These are phyloP conservation scores for Peltaster fructicola DNA, from an alignment of 2,329 filamentous ascomycete species.

Conservation along the genomic window DNA sequence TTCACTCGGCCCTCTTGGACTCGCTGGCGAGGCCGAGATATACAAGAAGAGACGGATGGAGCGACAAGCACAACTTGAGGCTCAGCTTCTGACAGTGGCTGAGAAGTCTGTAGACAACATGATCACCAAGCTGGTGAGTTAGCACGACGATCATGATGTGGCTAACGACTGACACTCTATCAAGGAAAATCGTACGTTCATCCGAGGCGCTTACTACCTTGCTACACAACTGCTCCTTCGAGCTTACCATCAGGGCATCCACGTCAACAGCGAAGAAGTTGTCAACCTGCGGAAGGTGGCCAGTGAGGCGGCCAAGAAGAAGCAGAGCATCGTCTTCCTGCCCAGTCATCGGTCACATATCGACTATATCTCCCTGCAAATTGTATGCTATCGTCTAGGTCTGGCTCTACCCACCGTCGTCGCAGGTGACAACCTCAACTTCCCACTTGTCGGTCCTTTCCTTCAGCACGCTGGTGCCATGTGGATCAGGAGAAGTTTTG, in stretches of 20 bases:
- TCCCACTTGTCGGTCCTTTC: slow-evolving; percentile 76
- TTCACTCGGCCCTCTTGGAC: slow-evolving; percentile 34
- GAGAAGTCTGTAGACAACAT: slow-evolving; percentile 81
- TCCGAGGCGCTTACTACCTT: slow-evolving; percentile 80
- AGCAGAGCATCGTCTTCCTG: slow-evolving; percentile 89
- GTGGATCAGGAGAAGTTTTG: slow-evolving; percentile 88
- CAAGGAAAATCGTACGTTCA: too few species aligned
- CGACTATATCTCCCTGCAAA: slow-evolving; percentile 85
- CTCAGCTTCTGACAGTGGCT: slow-evolving; percentile 59
- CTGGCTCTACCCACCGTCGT: slow-evolving; percentile 81
- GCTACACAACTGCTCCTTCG: slow-evolving; percentile 73
- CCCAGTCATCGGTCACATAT: slow-evolving; percentile 91
- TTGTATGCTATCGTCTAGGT: slow-evolving; percentile 89
- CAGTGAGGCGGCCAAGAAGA: slow-evolving; percentile 63
- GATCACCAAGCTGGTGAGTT: slow-evolving; percentile 99
- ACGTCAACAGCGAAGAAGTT: slow-evolving; percentile 90
- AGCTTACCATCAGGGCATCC: slow-evolving; percentile 91
- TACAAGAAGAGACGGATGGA: slow-evolving; percentile 34
- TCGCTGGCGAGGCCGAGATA: slow-evolving; percentile 33
- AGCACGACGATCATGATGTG: too few species aligned
- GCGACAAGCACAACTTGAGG: slow-evolving; percentile 41
- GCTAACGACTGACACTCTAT: too few species aligned
- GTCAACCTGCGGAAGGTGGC: slow-evolving; percentile 66
- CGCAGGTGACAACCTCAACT: slow-evolving; percentile 89
- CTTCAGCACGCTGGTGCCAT: slow-evolving; percentile 90